Conservation (phyloP, 2,329 filamentous ascomycete species). For the Colletotrichum eleusines region DNA sequence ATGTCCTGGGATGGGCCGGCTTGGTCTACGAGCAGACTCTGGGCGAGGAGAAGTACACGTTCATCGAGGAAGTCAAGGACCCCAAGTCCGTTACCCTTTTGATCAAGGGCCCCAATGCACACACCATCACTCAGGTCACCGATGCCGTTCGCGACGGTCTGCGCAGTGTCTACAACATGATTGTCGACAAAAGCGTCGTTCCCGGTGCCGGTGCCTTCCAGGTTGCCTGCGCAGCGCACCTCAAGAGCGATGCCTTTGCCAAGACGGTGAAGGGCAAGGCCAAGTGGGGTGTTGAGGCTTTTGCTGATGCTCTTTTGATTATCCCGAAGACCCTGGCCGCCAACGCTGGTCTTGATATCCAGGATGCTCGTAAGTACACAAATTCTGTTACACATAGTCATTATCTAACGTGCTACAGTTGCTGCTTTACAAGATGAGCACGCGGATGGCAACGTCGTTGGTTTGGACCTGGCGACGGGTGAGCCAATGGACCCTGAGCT, state of each 20-base stretch:
- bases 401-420: conserved; percentile 63
- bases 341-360: conserved; percentile 96
- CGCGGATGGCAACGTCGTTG: conserved; percentile 85
- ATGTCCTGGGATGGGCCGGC: conserved; percentile 94
- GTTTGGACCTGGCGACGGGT: conserved; percentile 87
- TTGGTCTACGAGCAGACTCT: conserved; percentile 97
- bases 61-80: conserved; percentile 98
- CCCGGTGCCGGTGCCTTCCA: conserved; percentile 97
- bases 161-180: conserved; percentile 98
- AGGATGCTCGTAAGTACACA: conserved; percentile 83
- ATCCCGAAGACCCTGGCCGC: conserved; percentile 98
- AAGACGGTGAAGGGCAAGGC: conserved; percentile 98
- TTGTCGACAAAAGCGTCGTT: conserved; percentile 96
- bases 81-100: conserved; percentile 97
- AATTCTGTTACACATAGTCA: not conserved
- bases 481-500: conserved; percentile 95
- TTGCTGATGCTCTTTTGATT: conserved; percentile 92
- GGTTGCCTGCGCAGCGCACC: conserved; percentile 87
- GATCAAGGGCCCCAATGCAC: conserved; percentile 97
- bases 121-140: conserved; percentile 96
- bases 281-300: conserved; percentile 94
- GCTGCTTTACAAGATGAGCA: conserved; percentile 89
- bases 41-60: conserved; percentile 99
- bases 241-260: conserved; percentile 87
- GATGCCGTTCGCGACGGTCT: conserved; percentile 96